These are phyloP conservation scores for Neoboletus subvelutipes DNA, from an alignment of 768 basidiomycete genomes.

Conservation along the genomic window DNA sequence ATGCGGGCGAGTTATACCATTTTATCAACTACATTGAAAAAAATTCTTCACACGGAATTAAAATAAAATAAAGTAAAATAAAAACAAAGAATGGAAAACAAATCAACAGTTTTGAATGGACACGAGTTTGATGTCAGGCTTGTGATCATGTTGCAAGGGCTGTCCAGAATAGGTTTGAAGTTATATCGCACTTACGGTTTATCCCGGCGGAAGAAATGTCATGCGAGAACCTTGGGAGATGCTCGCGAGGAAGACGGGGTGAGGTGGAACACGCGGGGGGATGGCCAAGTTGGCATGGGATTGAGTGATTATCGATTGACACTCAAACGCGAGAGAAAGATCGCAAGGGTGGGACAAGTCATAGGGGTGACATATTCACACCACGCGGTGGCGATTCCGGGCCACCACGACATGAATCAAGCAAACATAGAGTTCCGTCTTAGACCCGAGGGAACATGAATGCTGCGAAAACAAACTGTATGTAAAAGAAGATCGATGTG, in stretches of 20 bases:
- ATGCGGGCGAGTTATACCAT: slow-evolving; percentile 12
- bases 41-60: slow-evolving; percentile 21
- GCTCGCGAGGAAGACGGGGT: slow-evolving; percentile 1
- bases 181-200: slow-evolving; percentile 9
- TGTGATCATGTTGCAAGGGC: slow-evolving; percentile 10
- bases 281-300: background rate
- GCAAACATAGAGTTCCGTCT: slow-evolving; percentile 29
- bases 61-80: slow-evolving; percentile 18
- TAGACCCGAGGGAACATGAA: slow-evolving; percentile 29
- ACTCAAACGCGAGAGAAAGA: slow-evolving; percentile 25
- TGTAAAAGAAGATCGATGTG: slow-evolving; percentile 33
- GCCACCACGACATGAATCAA: slow-evolving; percentile 26
- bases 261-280: background rate
- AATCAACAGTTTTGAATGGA: slow-evolving; percentile 2
- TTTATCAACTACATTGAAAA: slow-evolving; percentile 9
- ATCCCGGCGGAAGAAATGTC: slow-evolving; percentile 15
- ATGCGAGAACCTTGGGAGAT: slow-evolving; percentile 5
- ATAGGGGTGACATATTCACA: slow-evolving; percentile 19
- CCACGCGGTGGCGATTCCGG: slow-evolving; percentile 21
- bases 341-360: slow-evolving; percentile 21
- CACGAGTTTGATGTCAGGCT: slow-evolving; percentile 1
- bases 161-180: slow-evolving; percentile 8
- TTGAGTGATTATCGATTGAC: slow-evolving; percentile 13
- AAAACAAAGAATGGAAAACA: slow-evolving; percentile 21
- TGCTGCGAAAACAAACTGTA: slow-evolving; percentile 23